phyloP scores from a whole-genome alignment of 2,329 filamentous ascomycete species.

The Madurella fahalii region DNA sequence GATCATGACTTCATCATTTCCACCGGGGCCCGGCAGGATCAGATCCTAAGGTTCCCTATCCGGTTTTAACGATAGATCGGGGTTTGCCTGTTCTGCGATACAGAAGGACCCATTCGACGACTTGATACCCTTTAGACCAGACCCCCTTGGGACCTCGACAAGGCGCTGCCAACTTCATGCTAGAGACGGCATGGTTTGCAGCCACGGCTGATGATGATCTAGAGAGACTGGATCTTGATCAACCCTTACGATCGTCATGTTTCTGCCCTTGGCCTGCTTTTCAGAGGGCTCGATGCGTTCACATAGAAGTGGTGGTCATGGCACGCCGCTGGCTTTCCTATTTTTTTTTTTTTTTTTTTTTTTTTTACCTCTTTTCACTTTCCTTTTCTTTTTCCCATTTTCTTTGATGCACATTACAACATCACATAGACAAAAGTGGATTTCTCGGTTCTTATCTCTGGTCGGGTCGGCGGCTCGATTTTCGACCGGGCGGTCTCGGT shows the following conservation, averaged over 20 bases:
- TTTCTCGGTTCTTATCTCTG: constrained; percentile 54
- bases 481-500: constrained; percentile 21
- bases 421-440: constrained; percentile 62
- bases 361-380: constrained; percentile 22
- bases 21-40: constrained; percentile 32
- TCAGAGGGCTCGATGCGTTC: constrained; percentile 36
- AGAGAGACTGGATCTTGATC: constrained; percentile 31
- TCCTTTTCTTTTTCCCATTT: constrained; percentile 5
- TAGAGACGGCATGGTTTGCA: constrained; percentile 28
- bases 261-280: constrained; percentile 35
- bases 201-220: constrained; percentile 31
- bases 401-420: constrained; percentile 31
- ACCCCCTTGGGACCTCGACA: constrained; percentile 27
- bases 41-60: constrained; percentile 33
- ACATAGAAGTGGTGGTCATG: constrained; percentile 36
- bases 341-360: constrained; percentile 24
- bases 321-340: constrained; percentile 29
- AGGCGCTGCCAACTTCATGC: constrained; percentile 27
- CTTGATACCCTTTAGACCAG: constrained; percentile 40
- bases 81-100: constrained; percentile 31
- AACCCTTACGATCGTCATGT: constrained; percentile 38
- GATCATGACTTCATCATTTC: constrained; percentile 35
- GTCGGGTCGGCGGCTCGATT: constrained; percentile 31
- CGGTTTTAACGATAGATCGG: constrained; percentile 35
- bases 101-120: constrained; percentile 32